Percentiles rank a stretch among this genome's conserved stretches.
phyloP scores from a whole-genome alignment of 148 eudicot genomes.

The Rhododendron vialii region DNA sequence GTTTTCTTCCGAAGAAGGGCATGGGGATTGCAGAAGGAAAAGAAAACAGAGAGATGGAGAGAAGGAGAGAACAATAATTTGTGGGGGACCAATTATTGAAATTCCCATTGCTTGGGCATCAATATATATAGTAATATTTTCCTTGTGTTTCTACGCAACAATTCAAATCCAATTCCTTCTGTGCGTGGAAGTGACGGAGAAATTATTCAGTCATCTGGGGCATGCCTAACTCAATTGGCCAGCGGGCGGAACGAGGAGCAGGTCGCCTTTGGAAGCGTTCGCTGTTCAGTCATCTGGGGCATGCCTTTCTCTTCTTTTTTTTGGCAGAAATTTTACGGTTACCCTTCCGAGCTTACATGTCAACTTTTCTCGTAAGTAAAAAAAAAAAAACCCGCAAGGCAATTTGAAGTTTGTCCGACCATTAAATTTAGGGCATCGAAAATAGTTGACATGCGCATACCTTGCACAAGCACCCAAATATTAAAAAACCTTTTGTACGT shows the following conservation, averaged over 20 bases:
- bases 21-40: neutral
- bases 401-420: neutral
- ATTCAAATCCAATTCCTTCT: neutral
- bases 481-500: too few relatives aligned
- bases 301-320: neutral
- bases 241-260: too few relatives aligned
- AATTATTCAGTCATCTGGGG: neutral
- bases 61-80: neutral
- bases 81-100: neutral
- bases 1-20: neutral
- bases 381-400: too few relatives aligned
- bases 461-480: neutral
- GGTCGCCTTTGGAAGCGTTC: too few relatives aligned
- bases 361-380: neutral
- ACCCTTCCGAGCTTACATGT: neutral
- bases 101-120: neutral
- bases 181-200: neutral
- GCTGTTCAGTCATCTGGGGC: neutral
- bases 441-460: too few relatives aligned
- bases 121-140: neutral
- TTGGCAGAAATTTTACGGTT: neutral
- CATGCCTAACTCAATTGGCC: too few relatives aligned
- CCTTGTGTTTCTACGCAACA: too few relatives aligned
- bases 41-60: neutral
- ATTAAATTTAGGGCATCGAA: neutral